phyloP scores from a whole-genome alignment of 2,329 filamentous ascomycete species.

The Colletotrichum gigasporum region DNA sequence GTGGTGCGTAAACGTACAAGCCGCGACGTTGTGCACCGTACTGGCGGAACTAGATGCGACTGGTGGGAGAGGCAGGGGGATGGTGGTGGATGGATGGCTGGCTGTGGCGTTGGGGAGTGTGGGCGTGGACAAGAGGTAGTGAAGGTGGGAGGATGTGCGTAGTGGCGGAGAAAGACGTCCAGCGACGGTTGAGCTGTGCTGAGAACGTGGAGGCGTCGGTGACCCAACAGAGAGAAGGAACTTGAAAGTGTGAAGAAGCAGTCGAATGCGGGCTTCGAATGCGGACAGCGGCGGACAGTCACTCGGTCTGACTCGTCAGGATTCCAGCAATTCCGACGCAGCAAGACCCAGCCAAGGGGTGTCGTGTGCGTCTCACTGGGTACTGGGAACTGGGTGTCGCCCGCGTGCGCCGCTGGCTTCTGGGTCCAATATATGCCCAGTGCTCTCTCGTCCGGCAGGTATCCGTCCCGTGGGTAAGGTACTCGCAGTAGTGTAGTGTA shows the following conservation, averaged over 20 bases:
- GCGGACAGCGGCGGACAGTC: slow-evolving; percentile 10
- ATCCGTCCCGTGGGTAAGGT: too few species aligned
- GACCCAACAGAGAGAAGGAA: too few species aligned
- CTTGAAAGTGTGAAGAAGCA: slow-evolving; percentile 11
- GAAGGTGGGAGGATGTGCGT: too few species aligned
- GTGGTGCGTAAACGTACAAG: too few species aligned
- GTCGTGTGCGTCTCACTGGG: slow-evolving; percentile 13
- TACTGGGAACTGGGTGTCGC: too few species aligned
- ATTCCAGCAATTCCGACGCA: slow-evolving; percentile 16
- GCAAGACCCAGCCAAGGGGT: slow-evolving; percentile 14
- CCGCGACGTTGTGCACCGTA: neutral
- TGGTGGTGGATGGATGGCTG: too few species aligned
- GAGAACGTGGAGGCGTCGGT: slow-evolving; percentile 9
- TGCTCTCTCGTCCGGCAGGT: too few species aligned
- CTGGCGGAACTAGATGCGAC: neutral
- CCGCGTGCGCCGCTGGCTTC: neutral
- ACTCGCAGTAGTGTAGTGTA: too few species aligned
- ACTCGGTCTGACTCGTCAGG: slow-evolving; percentile 21
- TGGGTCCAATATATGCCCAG: slow-evolving; percentile 6
- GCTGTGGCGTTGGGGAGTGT: too few species aligned
- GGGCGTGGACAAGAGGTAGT: too few species aligned
- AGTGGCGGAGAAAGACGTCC: too few species aligned
- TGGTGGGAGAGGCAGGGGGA: neutral
- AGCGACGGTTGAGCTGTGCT: too few species aligned
- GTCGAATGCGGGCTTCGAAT: slow-evolving; percentile 5